Conservation (phyloP, 805 yeast genomes). For the Schizosaccharomyces japonicus region DNA sequence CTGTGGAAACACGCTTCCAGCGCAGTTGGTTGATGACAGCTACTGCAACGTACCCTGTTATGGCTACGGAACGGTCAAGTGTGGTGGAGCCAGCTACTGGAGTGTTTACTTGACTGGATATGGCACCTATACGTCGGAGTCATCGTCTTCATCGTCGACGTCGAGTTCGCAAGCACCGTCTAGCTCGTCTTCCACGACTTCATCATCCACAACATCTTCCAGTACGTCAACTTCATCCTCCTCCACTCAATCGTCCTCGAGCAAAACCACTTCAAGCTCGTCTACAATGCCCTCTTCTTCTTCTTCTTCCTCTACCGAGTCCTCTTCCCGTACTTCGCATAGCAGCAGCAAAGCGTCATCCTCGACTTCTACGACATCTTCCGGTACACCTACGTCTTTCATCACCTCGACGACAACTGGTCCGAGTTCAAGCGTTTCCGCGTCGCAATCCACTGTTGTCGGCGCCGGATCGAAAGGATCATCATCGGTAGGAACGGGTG, state of each 20-base stretch:
- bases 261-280: neutral
- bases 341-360: neutral
- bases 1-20: neutral
- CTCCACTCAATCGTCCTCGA: neutral
- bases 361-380: neutral
- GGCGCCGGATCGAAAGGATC: neutral
- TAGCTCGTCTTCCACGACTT: neutral
- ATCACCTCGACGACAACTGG: neutral
- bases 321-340: neutral
- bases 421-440: neutral
- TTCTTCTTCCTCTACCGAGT: neutral
- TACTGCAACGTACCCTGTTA: neutral
- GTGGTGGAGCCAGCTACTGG: neutral
- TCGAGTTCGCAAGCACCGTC: neutral
- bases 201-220: neutral
- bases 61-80: neutral
- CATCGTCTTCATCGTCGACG: neutral
- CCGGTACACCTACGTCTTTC: neutral
- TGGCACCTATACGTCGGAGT: neutral
- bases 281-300: neutral
- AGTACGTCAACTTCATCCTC: neutral
- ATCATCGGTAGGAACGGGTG: neutral
- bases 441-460: neutral
- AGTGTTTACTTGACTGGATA: neutral
- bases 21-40: neutral